A percentile compares a stretch with the other conserved stretches of the same genome.
phyloP scores from a whole-genome alignment of 768 basidiomycete species.

The Russula brevipes region DNA sequence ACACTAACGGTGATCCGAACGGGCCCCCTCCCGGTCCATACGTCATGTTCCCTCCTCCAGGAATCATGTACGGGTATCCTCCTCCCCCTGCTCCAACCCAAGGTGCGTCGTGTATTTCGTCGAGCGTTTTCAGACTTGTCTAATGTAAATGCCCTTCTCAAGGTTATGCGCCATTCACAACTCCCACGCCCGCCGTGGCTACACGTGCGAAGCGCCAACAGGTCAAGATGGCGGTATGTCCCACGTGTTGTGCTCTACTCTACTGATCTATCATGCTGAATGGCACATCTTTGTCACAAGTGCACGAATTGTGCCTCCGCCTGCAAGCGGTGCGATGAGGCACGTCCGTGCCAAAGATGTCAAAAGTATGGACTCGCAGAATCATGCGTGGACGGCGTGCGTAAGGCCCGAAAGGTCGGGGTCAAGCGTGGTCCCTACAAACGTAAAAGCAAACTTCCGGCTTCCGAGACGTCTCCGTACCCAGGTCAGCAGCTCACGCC shows the following conservation, averaged over 20 bases:
- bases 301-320: slow-evolving; percentile 55
- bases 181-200: slow-evolving; percentile 28
- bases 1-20: slow-evolving; percentile 21
- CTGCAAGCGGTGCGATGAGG: slow-evolving; percentile 54
- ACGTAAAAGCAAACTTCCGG: slow-evolving; percentile 40
- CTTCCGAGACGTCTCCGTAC: slow-evolving; percentile 26
- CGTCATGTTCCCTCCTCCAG: slow-evolving; percentile 24
- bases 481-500: slow-evolving; percentile 25
- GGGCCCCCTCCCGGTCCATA: slow-evolving; percentile 19
- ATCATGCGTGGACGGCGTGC: slow-evolving; percentile 52
- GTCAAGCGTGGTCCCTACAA: slow-evolving; percentile 56
- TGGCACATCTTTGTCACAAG: slow-evolving; percentile 28
- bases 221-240: slow-evolving; percentile 54
- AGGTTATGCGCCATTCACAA: slow-evolving; percentile 27
- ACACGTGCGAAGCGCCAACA: slow-evolving; percentile 46
- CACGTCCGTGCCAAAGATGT: slow-evolving; percentile 59
- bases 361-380: slow-evolving; percentile 56
- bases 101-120: slow-evolving; percentile 6
- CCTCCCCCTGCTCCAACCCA: slow-evolving; percentile 25
- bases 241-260: background rate
- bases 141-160: background rate
- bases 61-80: slow-evolving; percentile 28
- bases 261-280: slow-evolving; percentile 9
- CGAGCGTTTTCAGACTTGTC: background rate
- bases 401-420: slow-evolving; percentile 62